These are phyloP conservation scores for Fusarium metavorans DNA, from an alignment of 2,329 filamentous ascomycete genomes.

Conservation along the genomic window DNA sequence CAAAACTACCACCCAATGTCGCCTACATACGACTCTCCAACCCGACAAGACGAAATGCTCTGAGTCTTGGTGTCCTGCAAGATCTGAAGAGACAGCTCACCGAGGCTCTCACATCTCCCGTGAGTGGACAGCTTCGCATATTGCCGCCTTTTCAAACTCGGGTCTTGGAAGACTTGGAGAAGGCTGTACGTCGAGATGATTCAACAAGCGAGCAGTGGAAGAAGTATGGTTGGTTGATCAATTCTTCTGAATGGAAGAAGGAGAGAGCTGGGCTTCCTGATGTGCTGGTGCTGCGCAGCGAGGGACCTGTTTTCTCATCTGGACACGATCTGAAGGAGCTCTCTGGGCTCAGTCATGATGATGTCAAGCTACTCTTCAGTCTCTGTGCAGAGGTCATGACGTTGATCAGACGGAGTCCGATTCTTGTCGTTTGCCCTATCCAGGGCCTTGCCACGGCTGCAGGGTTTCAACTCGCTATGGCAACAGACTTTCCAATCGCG, in stretches of 20 bases:
- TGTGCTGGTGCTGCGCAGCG: constrained; percentile 39
- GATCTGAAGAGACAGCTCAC: constrained; percentile 37
- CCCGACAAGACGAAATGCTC: constrained; percentile 37
- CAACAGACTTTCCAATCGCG: constrained; percentile 38
- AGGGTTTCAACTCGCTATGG: constrained; percentile 42
- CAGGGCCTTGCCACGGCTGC: constrained; percentile 42
- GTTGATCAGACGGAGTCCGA: constrained; percentile 39
- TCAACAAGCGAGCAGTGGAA: constrained; percentile 13
- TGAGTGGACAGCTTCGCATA: constrained; percentile 16
- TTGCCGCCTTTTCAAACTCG: constrained; percentile 28
- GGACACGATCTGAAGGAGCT: constrained; percentile 43
- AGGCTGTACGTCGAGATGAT: background rate
- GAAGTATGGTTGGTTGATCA: constrained; percentile 37
- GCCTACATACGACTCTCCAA: constrained; percentile 38
- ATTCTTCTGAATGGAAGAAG: constrained; percentile 34
- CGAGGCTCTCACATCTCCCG: constrained; percentile 23
- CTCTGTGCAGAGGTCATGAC: constrained; percentile 41
- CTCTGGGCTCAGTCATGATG: background rate
- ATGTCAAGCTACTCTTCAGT: constrained; percentile 33
- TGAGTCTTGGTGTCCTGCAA: constrained; percentile 32
- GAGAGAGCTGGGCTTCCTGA: constrained; percentile 36
- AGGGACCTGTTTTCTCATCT: constrained; percentile 40
- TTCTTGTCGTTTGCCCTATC: constrained; percentile 36
- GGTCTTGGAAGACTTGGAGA: constrained; percentile 12
- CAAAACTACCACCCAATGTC: constrained; percentile 26